These are phyloP conservation scores for Isoetes taiwanensis DNA, from an alignment of 75 land plant species.

Conservation along the genomic window DNA sequence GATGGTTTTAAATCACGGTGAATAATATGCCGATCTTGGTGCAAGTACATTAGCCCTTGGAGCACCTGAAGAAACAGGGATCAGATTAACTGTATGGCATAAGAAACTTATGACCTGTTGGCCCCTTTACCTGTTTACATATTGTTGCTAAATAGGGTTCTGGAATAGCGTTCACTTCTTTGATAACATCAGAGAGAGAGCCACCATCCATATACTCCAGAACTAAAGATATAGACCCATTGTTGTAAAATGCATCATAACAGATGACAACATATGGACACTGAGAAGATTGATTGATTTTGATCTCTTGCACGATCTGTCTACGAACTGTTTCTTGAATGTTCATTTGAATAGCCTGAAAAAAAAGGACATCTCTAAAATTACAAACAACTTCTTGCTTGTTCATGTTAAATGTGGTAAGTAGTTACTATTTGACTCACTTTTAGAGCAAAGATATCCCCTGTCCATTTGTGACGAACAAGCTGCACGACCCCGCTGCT, in stretches of 20 bases:
- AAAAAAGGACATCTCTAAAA: background rate
- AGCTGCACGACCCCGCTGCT: conserved; percentile 81
- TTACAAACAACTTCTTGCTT: background rate
- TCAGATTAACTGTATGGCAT: background rate
- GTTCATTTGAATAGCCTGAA: conserved; percentile 82
- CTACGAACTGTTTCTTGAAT: conserved; percentile 52
- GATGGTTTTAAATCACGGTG: conserved; percentile 95
- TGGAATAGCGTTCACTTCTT: conserved; percentile 46
- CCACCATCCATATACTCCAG: conserved; percentile 99
- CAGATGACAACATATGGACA: conserved; percentile 76
- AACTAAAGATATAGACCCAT: conserved; percentile 78
- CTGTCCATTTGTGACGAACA: conserved; percentile 90
- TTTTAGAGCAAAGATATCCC: conserved; percentile 76
- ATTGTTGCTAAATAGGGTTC: conserved; percentile 82
- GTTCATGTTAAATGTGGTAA: background rate
- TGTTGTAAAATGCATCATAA: conserved; percentile 74
- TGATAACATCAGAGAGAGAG: conserved; percentile 77
- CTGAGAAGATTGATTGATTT: conserved; percentile 68
- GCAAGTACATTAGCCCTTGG: conserved; percentile 67
- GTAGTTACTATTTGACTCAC: conserved; percentile 17
- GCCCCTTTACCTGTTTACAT: conserved; percentile 56
- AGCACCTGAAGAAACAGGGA: conserved; percentile 47
- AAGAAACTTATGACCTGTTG: background rate
- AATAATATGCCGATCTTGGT: conserved; percentile 74
- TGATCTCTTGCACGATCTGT: conserved; percentile 76